Evolutionary conservation across 116 monocot genomes (phyloP), one percentile per base, ranked within the genome.

Genomic region (Phalaenopsis hybrid): DNA sequence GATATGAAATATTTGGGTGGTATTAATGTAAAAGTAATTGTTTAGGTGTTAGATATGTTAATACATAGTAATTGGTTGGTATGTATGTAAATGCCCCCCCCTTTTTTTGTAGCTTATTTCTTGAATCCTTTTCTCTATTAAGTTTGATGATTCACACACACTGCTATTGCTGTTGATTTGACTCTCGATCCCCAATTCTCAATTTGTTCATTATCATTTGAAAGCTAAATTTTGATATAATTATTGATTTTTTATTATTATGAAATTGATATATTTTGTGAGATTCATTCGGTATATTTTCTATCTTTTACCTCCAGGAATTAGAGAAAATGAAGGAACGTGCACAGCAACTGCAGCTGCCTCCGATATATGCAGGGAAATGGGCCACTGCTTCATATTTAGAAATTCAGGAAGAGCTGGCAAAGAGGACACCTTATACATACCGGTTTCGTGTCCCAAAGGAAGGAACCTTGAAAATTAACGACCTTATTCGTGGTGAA

Each of bases 401-500:
- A 82, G 98, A 95, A 89, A 75, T 93, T 78, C 81, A 95, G 31
- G 83, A 90, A 79, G 92, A 95, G 79, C 86, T 98, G 83, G 90
- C 73, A 52, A 93, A 89, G 80, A 93, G 92, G 79, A 95, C 95
- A 23, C 95, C 93, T 81, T 95, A 83, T 59, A 98, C 98, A 21
- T 98, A 95, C 49, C 95, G 95, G 44, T 98, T 93, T 72, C 93
- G 88, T 85, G 98, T 95, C 43, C 98, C 98, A 9, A 90, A 91
- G 78, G 90, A 95, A 88, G 98, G 98, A 50, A 82, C 9, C 17
- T 23, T 98, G 85, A 95, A 92, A 82, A 91, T 98, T 74, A 80
- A 87, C 75, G 98, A 98, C 79, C 90, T 98, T 15, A 93, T 98
- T 73, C 95, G 98, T 70, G 98, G 98, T 76, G 98, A 98, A 85